Percentiles rank a stretch among this genome's conserved stretches.
phyloP scores from a whole-genome alignment of 192 early-diverging fungal species.

The Piromyces finnis region DNA sequence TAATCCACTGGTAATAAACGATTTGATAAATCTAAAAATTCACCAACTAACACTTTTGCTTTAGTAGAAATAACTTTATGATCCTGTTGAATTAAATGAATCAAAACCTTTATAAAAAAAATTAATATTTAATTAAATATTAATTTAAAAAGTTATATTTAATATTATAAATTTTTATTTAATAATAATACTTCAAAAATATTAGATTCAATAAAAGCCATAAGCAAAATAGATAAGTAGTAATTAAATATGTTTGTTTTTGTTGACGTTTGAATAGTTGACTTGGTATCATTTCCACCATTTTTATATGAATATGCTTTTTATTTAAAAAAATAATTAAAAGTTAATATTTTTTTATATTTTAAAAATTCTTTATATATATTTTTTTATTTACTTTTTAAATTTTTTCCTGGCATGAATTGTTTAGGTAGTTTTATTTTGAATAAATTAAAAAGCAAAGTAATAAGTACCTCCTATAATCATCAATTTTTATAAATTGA shows the following conservation, averaged over 20 bases:
- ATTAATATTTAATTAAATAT: too few relatives aligned
- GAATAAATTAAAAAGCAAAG: constrained; percentile 68
- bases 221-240: neutral
- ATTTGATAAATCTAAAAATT: constrained; percentile 53
- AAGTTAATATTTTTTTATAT: too few relatives aligned
- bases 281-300: neutral
- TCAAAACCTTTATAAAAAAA: constrained; percentile 24
- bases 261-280: neutral
- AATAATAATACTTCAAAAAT: neutral
- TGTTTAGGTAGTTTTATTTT: constrained; percentile 40
- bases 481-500: too few relatives aligned
- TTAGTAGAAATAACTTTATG: constrained; percentile 37
- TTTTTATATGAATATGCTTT: neutral
- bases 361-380: too few relatives aligned
- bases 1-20: constrained; percentile 40
- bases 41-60: constrained; percentile 52
- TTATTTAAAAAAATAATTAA: too few relatives aligned
- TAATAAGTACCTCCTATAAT: constrained; percentile 59
- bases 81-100: constrained; percentile 44
- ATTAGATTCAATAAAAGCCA: neutral
- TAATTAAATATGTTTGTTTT: neutral
- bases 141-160: too few relatives aligned
- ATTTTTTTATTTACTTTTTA: neutral
- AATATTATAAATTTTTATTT: too few relatives aligned
- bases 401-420: neutral